These are phyloP conservation scores for Eucalyptus erythrocorys DNA, from an alignment of 345 rosid species.

Conservation along the genomic window DNA sequence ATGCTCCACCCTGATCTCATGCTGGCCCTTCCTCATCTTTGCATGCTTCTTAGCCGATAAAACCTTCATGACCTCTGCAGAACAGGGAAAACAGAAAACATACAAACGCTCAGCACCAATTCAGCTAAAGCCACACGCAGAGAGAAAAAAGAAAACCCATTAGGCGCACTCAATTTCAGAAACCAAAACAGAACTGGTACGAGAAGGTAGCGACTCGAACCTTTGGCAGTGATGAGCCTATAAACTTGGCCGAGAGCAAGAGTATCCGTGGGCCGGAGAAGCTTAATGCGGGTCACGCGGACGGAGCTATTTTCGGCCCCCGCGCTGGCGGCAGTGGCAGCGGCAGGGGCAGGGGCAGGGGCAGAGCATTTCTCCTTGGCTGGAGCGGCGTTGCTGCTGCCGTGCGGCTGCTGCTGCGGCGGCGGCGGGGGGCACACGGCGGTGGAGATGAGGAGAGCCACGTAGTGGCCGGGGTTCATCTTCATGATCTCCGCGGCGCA, in stretches of 20 bases:
- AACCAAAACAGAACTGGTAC: background rate
- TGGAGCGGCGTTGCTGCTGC: background rate
- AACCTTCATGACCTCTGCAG: constrained; percentile 79
- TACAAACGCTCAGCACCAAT: background rate
- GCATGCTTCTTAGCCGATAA: constrained; percentile 61
- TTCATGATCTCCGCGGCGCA: constrained; percentile 64
- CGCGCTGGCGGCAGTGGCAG: background rate
- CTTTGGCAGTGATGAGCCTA: constrained; percentile 74
- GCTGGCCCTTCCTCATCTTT: constrained; percentile 30
- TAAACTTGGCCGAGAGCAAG: constrained; percentile 76
- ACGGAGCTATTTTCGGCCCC: constrained; percentile 18
- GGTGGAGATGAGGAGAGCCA: constrained; percentile 86
- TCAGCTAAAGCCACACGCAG: background rate
- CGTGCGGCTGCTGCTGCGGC: background rate
- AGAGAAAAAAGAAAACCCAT: background rate
- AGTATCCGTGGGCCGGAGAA: constrained; percentile 76
- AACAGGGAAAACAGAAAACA: background rate
- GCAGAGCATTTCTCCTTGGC: background rate
- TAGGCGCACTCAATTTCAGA: background rate
- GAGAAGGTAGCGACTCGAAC: constrained; percentile 2
- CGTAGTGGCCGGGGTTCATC: constrained; percentile 85
- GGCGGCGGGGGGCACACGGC: constrained; percentile 16
- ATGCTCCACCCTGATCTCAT: constrained; percentile 18
- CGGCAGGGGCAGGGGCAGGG: background rate
- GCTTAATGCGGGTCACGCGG: constrained; percentile 80